A percentile compares a stretch with the other conserved stretches of the same genome.
These are phyloP conservation scores for Rhizopogon sp. DNA, from an alignment of 768 basidiomycete genomes.

Conservation along the genomic window DNA sequence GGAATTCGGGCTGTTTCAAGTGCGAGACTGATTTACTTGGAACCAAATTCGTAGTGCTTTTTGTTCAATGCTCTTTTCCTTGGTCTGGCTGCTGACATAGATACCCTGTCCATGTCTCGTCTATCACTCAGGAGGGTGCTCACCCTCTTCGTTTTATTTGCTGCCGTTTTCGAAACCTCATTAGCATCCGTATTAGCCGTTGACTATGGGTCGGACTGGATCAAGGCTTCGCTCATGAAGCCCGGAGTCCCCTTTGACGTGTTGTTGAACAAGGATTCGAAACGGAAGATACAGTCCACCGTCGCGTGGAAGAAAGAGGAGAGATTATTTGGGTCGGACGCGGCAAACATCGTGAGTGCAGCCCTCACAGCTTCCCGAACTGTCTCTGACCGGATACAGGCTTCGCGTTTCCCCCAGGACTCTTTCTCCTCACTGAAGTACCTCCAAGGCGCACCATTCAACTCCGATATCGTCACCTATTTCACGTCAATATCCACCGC, in stretches of 20 bases:
- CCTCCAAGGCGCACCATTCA: constrained; percentile 66
- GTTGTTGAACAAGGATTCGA: constrained; percentile 93
- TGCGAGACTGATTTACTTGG: neutral
- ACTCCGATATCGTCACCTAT: constrained; percentile 54
- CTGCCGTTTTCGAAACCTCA: constrained; percentile 26
- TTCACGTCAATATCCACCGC: constrained; percentile 53
- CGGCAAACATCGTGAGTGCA: constrained; percentile 73
- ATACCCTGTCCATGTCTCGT: constrained; percentile 11
- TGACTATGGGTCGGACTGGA: constrained; percentile 98
- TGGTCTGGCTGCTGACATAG: neutral
- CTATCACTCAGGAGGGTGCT: constrained; percentile 23
- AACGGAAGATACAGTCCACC: constrained; percentile 87
- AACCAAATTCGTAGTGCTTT: neutral
- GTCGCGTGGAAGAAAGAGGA: constrained; percentile 93
- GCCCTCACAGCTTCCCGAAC: neutral
- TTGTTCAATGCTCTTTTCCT: neutral
- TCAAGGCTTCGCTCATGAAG: constrained; percentile 93
- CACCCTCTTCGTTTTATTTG: constrained; percentile 19
- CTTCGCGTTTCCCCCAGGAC: constrained; percentile 85
- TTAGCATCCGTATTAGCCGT: constrained; percentile 85
- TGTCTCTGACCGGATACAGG: constrained; percentile 40
- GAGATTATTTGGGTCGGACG: constrained; percentile 85
- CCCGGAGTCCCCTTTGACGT: constrained; percentile 95
- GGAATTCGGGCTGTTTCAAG: neutral
- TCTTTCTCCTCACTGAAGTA: constrained; percentile 84